These are phyloP conservation scores for Colletotrichum horii DNA, from an alignment of 2,329 filamentous ascomycete genomes.

Conservation along the genomic window DNA sequence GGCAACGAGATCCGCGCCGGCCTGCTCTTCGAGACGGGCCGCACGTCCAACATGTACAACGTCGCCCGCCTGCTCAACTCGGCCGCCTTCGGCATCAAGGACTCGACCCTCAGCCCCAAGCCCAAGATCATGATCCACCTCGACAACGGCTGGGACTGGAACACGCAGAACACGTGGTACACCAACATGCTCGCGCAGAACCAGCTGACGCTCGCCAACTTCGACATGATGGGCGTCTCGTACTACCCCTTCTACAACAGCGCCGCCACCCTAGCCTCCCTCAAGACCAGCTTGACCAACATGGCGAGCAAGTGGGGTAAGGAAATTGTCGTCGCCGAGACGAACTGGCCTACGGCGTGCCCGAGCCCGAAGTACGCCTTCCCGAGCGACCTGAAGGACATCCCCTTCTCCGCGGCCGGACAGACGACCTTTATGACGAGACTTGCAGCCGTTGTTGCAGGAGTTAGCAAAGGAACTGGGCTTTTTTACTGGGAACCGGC, in stretches of 20 bases:
- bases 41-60: slow-evolving; percentile 59
- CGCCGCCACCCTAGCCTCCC: slow-evolving; percentile 60
- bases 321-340: slow-evolving; percentile 72
- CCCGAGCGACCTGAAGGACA: slow-evolving; percentile 61
- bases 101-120: slow-evolving; percentile 59
- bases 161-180: slow-evolving; percentile 70
- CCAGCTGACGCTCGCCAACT: slow-evolving; percentile 57
- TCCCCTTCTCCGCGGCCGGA: slow-evolving; percentile 67
- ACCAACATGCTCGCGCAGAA: slow-evolving; percentile 58
- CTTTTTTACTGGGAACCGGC: slow-evolving; percentile 79
- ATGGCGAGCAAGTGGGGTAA: slow-evolving; percentile 69
- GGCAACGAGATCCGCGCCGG: slow-evolving; percentile 76
- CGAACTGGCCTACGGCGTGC: slow-evolving; percentile 72
- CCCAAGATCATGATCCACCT: slow-evolving; percentile 78
- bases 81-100: slow-evolving; percentile 68
- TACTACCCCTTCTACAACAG: slow-evolving; percentile 76
- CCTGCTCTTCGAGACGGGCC: slow-evolving; percentile 70
- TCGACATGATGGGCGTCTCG: slow-evolving; percentile 74
- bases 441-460: slow-evolving; percentile 61
- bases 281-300: slow-evolving; percentile 61
- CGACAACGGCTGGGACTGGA: slow-evolving; percentile 78
- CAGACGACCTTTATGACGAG: slow-evolving; percentile 67
- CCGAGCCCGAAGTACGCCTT: slow-evolving; percentile 62
- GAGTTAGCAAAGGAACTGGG: slow-evolving; percentile 59
- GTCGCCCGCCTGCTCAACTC: slow-evolving; percentile 69